Percentiles rank a stretch among this genome's conserved stretches.
These are phyloP conservation scores for Leccinellum rugosiceps DNA, from an alignment of 768 basidiomycete species.

Conservation along the genomic window DNA sequence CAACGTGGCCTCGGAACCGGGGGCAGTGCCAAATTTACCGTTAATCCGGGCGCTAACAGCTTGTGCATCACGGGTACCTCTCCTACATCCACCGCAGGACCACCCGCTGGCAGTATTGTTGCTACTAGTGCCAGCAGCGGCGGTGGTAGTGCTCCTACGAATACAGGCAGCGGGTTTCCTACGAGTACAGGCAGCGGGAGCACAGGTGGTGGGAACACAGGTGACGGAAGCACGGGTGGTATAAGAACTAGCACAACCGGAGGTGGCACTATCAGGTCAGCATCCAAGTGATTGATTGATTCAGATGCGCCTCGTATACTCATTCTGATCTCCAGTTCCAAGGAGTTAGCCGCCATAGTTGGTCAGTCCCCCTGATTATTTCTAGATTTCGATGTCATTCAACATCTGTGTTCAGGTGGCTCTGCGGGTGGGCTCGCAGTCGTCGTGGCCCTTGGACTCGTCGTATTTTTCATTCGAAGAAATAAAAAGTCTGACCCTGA, in stretches of 20 bases:
- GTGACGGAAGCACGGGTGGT: no score
- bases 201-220: no score
- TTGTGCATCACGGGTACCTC: background rate
- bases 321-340: background rate
- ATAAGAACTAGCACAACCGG: no score
- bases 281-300: background rate
- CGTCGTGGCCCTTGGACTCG: background rate
- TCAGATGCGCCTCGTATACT: background rate
- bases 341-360: background rate
- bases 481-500: no score
- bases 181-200: no score
- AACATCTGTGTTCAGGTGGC: background rate
- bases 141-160: no score
- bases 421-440: background rate
- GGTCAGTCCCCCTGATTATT: background rate
- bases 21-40: background rate
- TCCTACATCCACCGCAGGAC: background rate
- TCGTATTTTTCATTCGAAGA: background rate
- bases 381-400: background rate
- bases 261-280: background rate
- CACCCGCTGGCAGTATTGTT: background rate
- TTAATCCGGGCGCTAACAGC: background rate
- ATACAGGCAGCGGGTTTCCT: no score
- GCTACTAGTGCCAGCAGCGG: background rate
- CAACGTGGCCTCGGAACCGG: background rate